Conservation (phyloP, 805 yeast species). For the Yarrowia bubula region DNA sequence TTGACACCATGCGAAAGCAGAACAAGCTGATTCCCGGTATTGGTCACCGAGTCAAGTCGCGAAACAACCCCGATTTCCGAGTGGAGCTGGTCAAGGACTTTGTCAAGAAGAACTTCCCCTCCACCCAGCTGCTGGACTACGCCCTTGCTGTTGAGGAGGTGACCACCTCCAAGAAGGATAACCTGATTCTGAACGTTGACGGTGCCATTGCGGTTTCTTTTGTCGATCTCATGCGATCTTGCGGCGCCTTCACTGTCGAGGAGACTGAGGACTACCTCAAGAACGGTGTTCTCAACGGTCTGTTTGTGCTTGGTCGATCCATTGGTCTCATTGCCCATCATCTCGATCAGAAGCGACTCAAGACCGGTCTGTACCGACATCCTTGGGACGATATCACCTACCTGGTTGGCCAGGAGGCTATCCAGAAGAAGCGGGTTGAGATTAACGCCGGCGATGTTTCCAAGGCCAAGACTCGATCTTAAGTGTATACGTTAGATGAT, state of each 20-base stretch:
- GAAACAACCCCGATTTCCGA: conserved; percentile 50
- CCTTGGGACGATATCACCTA: conserved; percentile 52
- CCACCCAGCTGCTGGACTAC: conserved; percentile 45
- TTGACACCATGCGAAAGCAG: conserved; percentile 48
- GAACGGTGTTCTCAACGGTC: conserved; percentile 49
- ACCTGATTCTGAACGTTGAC: conserved; percentile 47
- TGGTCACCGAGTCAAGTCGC: conserved; percentile 49
- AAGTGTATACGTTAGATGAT: not conserved
- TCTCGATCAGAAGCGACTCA: conserved; percentile 48
- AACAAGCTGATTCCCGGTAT: conserved; percentile 50
- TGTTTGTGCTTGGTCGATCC: conserved; percentile 48
- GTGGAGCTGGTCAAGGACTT: conserved; percentile 49
- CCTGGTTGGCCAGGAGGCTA: conserved; percentile 42
- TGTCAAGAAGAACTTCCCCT: conserved; percentile 47
- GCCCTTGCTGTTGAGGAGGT: conserved; percentile 50
- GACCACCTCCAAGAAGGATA: conserved; percentile 50
- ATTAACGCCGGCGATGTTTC: conserved; percentile 40
- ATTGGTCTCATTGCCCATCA: conserved; percentile 49
- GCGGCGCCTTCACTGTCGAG: conserved; percentile 47
- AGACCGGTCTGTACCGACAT: conserved; percentile 48
- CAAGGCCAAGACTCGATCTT: conserved; percentile 32
- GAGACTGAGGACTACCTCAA: conserved; percentile 47
- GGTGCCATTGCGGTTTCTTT: conserved; percentile 49
- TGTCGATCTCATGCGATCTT: conserved; percentile 46
- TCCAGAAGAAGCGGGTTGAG: conserved; percentile 41